Evolutionary conservation across 768 basidiomycete species (phyloP), one percentile per base, ranked within the genome.

Genomic region (Suillus sp.): DNA sequence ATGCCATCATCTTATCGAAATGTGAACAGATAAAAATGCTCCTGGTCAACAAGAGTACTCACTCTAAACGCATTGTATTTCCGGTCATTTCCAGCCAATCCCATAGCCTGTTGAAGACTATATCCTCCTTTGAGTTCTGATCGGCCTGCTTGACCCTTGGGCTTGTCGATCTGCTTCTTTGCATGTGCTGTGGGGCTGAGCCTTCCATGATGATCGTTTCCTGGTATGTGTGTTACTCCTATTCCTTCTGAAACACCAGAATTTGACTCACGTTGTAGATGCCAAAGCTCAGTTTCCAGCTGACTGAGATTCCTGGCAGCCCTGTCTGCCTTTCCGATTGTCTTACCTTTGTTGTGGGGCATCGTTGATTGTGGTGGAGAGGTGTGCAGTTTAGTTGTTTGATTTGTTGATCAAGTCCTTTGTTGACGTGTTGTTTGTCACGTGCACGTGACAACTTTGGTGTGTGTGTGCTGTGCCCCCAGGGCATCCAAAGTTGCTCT

Each of bases 341-440:
- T 18, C 4, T 40, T 40, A 1, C 18, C 40, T 5, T 40, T 40
- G 40, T 40, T 40, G 40, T 40, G 18, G 40, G 40, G 47, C 47
- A 48, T 48, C 5, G 22, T 48, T 25, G 47, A 48, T 25, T 13
- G 40, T 40, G 40, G 16, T 42, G 40, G 40, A 42, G 6, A 42
- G 16, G 16, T 18, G 14, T 6, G 40, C 40, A 42, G 40, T 16
- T 42, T 42, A 42, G 40, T 42, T 18, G 40, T 42, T 14, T 42
- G 40, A 42, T 42, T 42, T 42, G 40, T 42, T 42, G 40, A 42
- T 18, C 1, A 5, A 32, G 30, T 48, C 25, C 47, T 48, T 48
- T 48, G 22, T 48, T 48, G 47, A 48, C 47, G 47, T 48, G 47
- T 48, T 48, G 13, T 48, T 48, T 48, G 47, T 14, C 18, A 42